Evolutionary conservation across 768 basidiomycete genomes (phyloP).

Genomic region (Hygrophorus russula): DNA sequence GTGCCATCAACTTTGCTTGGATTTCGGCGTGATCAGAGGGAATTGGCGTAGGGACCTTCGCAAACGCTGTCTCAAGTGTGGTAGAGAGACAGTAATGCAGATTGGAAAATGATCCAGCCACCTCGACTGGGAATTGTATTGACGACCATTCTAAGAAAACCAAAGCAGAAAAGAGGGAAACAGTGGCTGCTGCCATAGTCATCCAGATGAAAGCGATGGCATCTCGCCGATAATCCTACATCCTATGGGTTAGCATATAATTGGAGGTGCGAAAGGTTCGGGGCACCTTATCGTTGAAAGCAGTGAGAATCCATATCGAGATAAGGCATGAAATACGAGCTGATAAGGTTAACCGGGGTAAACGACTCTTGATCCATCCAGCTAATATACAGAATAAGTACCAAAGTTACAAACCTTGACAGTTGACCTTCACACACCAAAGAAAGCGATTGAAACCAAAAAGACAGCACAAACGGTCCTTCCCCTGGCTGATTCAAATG

Average conservation of each 20-base stretch:
- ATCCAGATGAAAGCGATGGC: slow-evolving; percentile 29
- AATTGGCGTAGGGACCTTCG: slow-evolving; percentile 2
- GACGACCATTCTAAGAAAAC: slow-evolving; percentile 29
- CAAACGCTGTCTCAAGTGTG: slow-evolving; percentile 18
- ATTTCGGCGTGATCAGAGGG: slow-evolving; percentile 11
- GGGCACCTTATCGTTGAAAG: slow-evolving; percentile 18
- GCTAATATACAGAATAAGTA: slow-evolving; percentile 6
- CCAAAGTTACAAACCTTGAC: background rate
- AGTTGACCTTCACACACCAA: slow-evolving; percentile 8
- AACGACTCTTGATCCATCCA: slow-evolving; percentile 27
- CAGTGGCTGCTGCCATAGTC: slow-evolving; percentile 23
- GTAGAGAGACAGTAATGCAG: slow-evolving; percentile 22
- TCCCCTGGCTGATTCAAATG: slow-evolving; percentile 15
- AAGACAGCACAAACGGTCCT: slow-evolving; percentile 29
- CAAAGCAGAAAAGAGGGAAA: slow-evolving; percentile 26
- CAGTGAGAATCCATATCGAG: slow-evolving; percentile 35
- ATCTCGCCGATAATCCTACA: slow-evolving; percentile 14
- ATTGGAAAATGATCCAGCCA: slow-evolving; percentile 21
- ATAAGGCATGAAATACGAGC: slow-evolving; percentile 36
- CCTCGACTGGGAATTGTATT: slow-evolving; percentile 28
- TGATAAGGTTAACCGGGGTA: slow-evolving; percentile 31
- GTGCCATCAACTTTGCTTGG: slow-evolving; percentile 19
- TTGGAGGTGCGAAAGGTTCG: background rate
- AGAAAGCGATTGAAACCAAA: slow-evolving; percentile 22
- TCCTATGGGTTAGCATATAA: background rate